These are phyloP conservation scores for Tuctoria greenei DNA, from an alignment of 176 grass and related monocot species.

Conservation along the genomic window DNA sequence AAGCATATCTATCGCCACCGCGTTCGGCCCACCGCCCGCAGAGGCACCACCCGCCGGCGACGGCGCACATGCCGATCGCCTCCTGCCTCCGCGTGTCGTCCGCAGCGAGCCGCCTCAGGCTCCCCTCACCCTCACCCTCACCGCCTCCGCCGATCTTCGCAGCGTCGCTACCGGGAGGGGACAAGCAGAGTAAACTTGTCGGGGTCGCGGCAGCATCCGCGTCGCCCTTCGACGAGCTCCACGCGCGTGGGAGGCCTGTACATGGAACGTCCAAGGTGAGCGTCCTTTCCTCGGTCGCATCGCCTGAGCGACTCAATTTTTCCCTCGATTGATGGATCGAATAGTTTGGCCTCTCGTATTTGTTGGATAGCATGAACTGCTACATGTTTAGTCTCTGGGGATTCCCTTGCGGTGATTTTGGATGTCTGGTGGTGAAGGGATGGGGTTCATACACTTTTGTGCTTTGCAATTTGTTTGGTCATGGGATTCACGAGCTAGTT, in stretches of 20 bases:
- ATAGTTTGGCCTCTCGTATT: not conserved
- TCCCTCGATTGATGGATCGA: not conserved
- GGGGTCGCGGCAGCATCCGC: slow-evolving; percentile 53
- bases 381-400: too few relatives aligned
- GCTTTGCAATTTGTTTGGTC: too few relatives aligned
- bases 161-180: not conserved
- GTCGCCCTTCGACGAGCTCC: slow-evolving; percentile 69
- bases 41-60: slow-evolving; percentile 23
- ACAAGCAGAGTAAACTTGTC: slow-evolving; percentile 26
- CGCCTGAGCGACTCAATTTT: not conserved
- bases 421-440: too few relatives aligned
- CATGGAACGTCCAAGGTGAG: slow-evolving; percentile 53
- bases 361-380: not conserved
- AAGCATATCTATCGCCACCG: slow-evolving; percentile 31
- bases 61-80: slow-evolving; percentile 52
- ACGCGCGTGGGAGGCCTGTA: slow-evolving; percentile 45
- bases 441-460: too few relatives aligned
- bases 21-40: not conserved
- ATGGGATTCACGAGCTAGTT: not conserved
- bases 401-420: too few relatives aligned
- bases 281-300: slow-evolving; percentile 32
- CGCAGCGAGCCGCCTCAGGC: slow-evolving; percentile 21
- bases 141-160: not conserved
- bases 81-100: slow-evolving; percentile 39
- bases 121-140: not conserved